Evolutionary conservation across 345 rosid genomes (phyloP).

Genomic region (Sisymbrium irio): DNA sequence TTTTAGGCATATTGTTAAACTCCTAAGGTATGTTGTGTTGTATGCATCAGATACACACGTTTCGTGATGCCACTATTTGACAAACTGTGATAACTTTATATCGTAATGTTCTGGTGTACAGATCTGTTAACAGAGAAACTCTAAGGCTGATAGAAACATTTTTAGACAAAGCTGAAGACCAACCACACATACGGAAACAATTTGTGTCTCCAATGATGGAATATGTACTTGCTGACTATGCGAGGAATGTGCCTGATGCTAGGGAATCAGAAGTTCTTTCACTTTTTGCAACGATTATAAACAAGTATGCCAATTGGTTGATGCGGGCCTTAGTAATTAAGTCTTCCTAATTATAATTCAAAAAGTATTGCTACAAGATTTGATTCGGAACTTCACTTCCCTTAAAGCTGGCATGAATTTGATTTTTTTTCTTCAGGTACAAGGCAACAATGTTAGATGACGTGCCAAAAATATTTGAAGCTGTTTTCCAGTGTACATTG

Average conservation of each 20-base stretch:
- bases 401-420: constrained; percentile 13
- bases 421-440: constrained; percentile 56
- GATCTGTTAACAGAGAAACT: constrained; percentile 98
- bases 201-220: constrained; percentile 99
- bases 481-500: constrained; percentile 94
- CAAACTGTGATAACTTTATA: constrained; percentile 9
- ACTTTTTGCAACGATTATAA: constrained; percentile 95
- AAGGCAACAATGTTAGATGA: constrained; percentile 93
- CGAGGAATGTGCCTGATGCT: constrained; percentile 97
- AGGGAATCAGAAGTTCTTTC: constrained; percentile 99
- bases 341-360: constrained; percentile 13
- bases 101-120: constrained; percentile 35
- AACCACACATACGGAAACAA: constrained; percentile 94
- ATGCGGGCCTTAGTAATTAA: neutral
- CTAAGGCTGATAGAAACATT: constrained; percentile 97
- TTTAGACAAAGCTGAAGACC: constrained; percentile 99
- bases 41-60: constrained; percentile 6
- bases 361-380: constrained; percentile 45
- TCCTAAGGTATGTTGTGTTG: constrained; percentile 59
- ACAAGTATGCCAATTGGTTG: constrained; percentile 59
- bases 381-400: neutral
- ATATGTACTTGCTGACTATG: constrained; percentile 95
- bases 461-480: constrained; percentile 97
- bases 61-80: neutral
- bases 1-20: no score